Base-by-base conservation (phyloP, 129 eudicot species). In the Flaveria trinervia region DNA sequence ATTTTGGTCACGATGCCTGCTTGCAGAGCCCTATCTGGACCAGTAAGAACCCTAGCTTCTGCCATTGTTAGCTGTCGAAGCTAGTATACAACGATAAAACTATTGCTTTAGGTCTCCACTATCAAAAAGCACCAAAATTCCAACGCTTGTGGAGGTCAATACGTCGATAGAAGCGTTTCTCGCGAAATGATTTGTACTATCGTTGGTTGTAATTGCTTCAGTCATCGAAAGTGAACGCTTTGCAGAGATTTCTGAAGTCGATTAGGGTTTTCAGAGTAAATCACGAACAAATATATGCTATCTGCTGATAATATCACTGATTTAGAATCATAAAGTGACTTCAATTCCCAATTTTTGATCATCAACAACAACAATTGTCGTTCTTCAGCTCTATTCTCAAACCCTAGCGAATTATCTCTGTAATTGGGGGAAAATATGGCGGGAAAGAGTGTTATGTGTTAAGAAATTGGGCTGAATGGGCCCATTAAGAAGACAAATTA, bases 1-100 rank as follows among this genome's bases (percentile, higher is more conserved):
- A 94, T 88, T 74, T 84, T 87, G 54, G 84, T 79, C 60, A 91
- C 76, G 20, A 88, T 80, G 0, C 98, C 98, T 7, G 97, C 96
- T 78, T 75, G 83, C 9, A 68, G 44, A 17, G 86, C 77, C 43
- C 62, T 72, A 74, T 43, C 81, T 22, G 76, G 60, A 28, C 70
- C 77, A 41, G 75, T 70, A 48, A 39, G 72, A 87, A 72, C 91
- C 89, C 92, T 80, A 78, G 81, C 44, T 23, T 90, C 87, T 20
- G 80, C 82, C 90, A 88, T 90, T 20, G 22, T 20, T 20, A 36
- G 41, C 41, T 36, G 41, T 11, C 52, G 5, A n/a, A 3, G 1
- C n/a, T 48, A 48, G 52, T 13, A 13, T 48, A 12, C 15, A 10
- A 48, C 5, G 5, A 48, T 28, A 48, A 48, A 48, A 12, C 0